phyloP scores from a whole-genome alignment of 1,139 yeast species.

The Hemisphaericaspora subhashii region DNA sequence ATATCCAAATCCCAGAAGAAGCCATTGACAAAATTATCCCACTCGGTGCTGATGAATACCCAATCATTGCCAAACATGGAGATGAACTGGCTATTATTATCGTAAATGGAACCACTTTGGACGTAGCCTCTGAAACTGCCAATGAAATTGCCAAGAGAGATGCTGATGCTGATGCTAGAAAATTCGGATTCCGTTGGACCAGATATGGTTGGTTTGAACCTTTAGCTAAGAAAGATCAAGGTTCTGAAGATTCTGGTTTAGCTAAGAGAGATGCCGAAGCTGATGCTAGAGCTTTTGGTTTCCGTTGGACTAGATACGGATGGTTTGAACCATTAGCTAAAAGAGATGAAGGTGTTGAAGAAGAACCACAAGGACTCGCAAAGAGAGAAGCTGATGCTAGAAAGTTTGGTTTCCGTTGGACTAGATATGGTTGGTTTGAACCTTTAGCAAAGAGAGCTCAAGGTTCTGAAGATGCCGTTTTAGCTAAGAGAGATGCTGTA shows the following conservation, averaged over 20 bases:
- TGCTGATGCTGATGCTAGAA: slow-evolving; percentile 9
- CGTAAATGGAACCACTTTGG: neutral
- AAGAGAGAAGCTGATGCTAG: slow-evolving; percentile 12
- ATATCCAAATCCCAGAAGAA: slow-evolving; percentile 7
- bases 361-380: slow-evolving; percentile 10
- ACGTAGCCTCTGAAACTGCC: neutral
- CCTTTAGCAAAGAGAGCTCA: slow-evolving; percentile 13
- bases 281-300: slow-evolving; percentile 3
- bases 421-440: slow-evolving; percentile 12
- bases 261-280: slow-evolving; percentile 13
- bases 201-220: slow-evolving; percentile 13
- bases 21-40: slow-evolving; percentile 10
- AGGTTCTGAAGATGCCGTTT: slow-evolving; percentile 5
- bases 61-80: slow-evolving; percentile 6
- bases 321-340: slow-evolving; percentile 12
- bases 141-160: slow-evolving; percentile 13
- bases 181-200: slow-evolving; percentile 9
- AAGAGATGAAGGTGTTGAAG: slow-evolving; percentile 10
- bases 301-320: slow-evolving; percentile 12
- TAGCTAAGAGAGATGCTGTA: slow-evolving; percentile 13
- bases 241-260: slow-evolving; percentile 6
- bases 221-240: slow-evolving; percentile 11
- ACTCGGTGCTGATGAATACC: slow-evolving; percentile 9
- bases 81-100: slow-evolving; percentile 7
- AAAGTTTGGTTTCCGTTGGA: slow-evolving; percentile 7